Evolutionary conservation across 805 yeast genomes (phyloP).

Genomic region (Maudiozyma barnettii): DNA sequence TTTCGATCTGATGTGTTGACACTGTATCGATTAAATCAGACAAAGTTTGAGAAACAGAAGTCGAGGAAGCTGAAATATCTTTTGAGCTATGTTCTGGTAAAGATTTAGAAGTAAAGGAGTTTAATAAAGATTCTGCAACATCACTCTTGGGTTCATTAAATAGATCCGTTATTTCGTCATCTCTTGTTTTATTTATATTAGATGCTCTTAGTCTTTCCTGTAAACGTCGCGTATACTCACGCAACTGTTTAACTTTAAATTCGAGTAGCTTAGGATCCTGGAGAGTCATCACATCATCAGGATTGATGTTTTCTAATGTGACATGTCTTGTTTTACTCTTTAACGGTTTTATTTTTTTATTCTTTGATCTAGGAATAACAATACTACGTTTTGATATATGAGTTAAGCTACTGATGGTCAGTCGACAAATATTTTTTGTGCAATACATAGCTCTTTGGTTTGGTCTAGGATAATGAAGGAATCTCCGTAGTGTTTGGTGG

Average conservation of each 20-base stretch:
- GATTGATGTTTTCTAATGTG: slow-evolving; percentile 8
- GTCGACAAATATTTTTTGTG: too few species aligned
- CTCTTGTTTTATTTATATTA: not conserved
- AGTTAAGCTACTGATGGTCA: not conserved
- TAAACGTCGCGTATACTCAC: slow-evolving; percentile 20
- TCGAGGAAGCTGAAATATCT: too few species aligned
- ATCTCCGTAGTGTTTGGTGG: too few species aligned
- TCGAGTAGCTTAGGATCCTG: slow-evolving; percentile 15
- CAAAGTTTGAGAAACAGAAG: slow-evolving; percentile 2
- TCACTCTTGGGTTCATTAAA: not conserved
- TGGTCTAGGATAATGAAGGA: too few species aligned
- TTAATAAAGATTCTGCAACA: slow-evolving; percentile 3
- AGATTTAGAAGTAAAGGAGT: not conserved
- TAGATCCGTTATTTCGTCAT: not conserved
- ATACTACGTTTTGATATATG: slow-evolving; percentile 3
- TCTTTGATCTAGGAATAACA: slow-evolving; percentile 8
- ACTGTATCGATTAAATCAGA: slow-evolving; percentile 14
- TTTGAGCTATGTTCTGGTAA: too few species aligned
- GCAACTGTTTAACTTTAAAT: slow-evolving; percentile 22
- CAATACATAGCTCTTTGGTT: not conserved
- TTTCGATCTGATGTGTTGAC: slow-evolving; percentile 8
- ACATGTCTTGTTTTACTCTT: slow-evolving; percentile 9
- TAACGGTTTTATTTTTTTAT: slow-evolving; percentile 3
- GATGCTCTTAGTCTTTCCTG: slow-evolving; percentile 7
- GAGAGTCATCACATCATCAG: slow-evolving; percentile 3